Percentiles rank a stretch among this genome's conserved stretches.
These are phyloP conservation scores for Ormosia semicastrata DNA, from an alignment of 306 rosid species.

Conservation along the genomic window DNA sequence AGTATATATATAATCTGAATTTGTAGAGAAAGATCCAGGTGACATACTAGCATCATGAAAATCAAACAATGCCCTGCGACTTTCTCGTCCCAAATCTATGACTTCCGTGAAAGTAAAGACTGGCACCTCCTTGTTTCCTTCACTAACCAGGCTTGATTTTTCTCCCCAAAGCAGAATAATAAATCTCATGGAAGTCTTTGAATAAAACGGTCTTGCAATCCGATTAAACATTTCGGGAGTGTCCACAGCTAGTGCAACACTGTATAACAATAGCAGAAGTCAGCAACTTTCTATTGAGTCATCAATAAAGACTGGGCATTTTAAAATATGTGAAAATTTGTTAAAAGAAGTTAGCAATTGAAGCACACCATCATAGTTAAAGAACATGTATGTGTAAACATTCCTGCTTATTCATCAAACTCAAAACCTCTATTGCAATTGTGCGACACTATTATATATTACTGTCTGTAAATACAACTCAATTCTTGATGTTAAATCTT, in stretches of 20 bases:
- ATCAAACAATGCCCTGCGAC: conserved; percentile 48
- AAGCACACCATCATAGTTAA: not conserved
- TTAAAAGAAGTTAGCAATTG: not conserved
- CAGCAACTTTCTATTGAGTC: conserved; percentile 3
- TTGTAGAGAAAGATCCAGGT: conserved; percentile 16
- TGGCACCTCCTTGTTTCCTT: conserved; percentile 47
- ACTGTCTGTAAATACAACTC: not conserved
- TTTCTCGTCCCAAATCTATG: conserved; percentile 57
- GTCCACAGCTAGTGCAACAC: conserved; percentile 88
- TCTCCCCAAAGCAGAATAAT: conserved; percentile 95
- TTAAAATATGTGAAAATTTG: not conserved
- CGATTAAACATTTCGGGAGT: conserved; percentile 74
- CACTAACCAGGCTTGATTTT: conserved; percentile 52
- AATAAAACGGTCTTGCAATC: conserved; percentile 57
- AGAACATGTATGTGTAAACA: not conserved
- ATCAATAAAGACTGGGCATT: conserved; percentile 15
- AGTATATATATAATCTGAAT: not conserved
- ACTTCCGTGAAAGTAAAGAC: conserved; percentile 64
- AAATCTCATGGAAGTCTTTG: conserved; percentile 59
- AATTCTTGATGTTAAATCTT: not conserved
- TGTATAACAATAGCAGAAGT: conserved; percentile 35
- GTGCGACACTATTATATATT: not conserved
- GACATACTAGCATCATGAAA: conserved; percentile 64
- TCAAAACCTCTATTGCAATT: not conserved
- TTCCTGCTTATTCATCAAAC: conserved; percentile 4